Evolutionary conservation across 2,329 filamentous ascomycete species (phyloP), one percentile per base, ranked within the genome.

Genomic region (Hortaea werneckii): DNA sequence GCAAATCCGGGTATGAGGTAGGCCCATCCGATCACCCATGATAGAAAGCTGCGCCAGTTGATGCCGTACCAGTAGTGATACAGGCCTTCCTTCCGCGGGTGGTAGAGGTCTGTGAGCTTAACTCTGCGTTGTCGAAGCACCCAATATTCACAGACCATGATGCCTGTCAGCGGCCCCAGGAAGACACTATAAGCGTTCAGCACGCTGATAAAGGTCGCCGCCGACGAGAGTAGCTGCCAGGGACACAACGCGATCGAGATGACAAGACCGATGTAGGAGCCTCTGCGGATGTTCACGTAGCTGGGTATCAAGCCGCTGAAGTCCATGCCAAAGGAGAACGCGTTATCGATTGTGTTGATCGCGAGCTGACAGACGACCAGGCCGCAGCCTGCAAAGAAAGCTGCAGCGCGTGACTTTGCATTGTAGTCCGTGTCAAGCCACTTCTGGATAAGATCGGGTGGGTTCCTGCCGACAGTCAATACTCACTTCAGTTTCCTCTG

Each of bases 201-300:
- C 1, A 74, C 71, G 26, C 58, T 65, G 49, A 74, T 67, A 59
- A 76, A 75, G 0, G 67, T 69, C 7, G 63, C 58, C 1, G 73
- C 70, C 0, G 62, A 66, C 6, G 66, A 65, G 3, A 77, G 60
- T 0, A 77, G 63, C 46, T 76, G 61, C 75, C 75, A 79, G 0
- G 75, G 75, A 48, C 70, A 70, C 34, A 69, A 64, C 0, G 65
- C 63, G 30, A 73, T 68, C 9, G 65, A 67, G 5, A 75, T 59
- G 3, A 74, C 51, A 0, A 69, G 64, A 4, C 67, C 70, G 37
- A 79, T 60, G 48, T 73, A 73, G 2, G 68, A 67, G 1, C 77
- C 77, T 2, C 77, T 69, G 4, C 75, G 63, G 46, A 79, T 78
- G 56, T 76, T 77, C 59, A 80, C 70, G 50, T 71, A 78, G 35